Conservation (phyloP, 2,329 filamentous ascomycete genomes). For the Cladosporium colombiae region DNA sequence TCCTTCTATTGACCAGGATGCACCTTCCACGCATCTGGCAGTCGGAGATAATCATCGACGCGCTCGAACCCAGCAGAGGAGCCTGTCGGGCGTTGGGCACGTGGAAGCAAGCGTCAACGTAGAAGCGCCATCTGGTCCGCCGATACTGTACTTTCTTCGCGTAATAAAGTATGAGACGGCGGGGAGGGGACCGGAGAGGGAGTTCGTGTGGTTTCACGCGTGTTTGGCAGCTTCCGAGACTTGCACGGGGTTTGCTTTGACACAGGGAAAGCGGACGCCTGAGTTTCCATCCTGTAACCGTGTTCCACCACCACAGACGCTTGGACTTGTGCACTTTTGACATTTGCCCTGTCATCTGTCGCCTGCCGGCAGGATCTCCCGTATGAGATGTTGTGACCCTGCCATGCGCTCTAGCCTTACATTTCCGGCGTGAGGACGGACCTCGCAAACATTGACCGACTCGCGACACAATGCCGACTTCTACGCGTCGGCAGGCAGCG, state of each 20-base stretch:
- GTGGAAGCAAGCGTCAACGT: not conserved
- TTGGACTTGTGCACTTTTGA: not conserved
- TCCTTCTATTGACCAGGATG: not conserved
- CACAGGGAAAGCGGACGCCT: not conserved
- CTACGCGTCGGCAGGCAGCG: conserved; percentile 22
- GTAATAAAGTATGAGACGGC: not conserved
- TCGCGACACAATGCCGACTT: conserved; percentile 22
- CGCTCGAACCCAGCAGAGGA: not conserved
- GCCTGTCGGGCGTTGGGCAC: not conserved
- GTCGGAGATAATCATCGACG: not conserved
- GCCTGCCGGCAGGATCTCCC: not conserved
- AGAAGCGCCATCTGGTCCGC: not conserved
- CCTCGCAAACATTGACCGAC: not conserved
- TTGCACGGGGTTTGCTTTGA: not conserved
- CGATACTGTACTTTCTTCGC: not conserved
- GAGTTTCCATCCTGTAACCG: not conserved
- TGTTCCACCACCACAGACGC: not conserved
- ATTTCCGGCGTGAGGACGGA: conserved; percentile 12
- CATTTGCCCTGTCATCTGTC: not conserved
- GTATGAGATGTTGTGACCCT: not conserved
- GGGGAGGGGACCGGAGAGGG: not conserved
- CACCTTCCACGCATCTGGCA: not conserved
- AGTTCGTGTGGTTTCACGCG: not conserved
- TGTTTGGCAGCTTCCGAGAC: not conserved
- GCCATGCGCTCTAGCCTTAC: not conserved